Evolutionary conservation across 306 rosid genomes (phyloP), one percentile per base, ranked within the genome.

Genomic region (Casuarina glauca): DNA sequence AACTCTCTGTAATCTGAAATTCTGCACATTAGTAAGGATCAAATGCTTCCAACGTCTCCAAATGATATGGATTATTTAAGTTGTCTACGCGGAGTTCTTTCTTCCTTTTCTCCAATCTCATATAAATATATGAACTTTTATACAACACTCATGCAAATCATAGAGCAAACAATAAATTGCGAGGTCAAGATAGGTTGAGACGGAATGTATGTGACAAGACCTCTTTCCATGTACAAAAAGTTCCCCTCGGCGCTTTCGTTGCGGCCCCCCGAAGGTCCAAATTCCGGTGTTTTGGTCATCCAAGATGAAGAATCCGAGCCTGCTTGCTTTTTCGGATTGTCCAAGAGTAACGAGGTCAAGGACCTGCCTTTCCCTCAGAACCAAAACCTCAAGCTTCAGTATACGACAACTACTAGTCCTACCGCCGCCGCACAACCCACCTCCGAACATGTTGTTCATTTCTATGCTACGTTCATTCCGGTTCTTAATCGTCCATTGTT

Each of bases 401-500:
- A 71, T 52, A 36, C 64, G 39, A 75, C 38, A 0, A 52, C 74
- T 3, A 42, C 2, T 39, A 5, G 9, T n/a, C 12, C 36, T 3
- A 50, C 3, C 54, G 13, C 11, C 11, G 3, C 3, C 12, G 54
- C 0, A 9, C 13, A 1, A 20, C 13, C 15, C 32, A 26, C 32
- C 32, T 0, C 32, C 32, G 32, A 78, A 0, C 55, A 12, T 5
- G 70, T 71, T 53, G 16, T 84, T 46, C 82, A 70, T 57, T 83
- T 72, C 67, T 84, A 84, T 50, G 86, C 87, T 26, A 53, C 81
- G 72, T 88, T 92, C 84, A 84, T 94, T 73, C 98, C 98, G 1
- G 98, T 81, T 60, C 88, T 89, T n/a, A 78, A 82, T 73, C 90
- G 84, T 48, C 97, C 98, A 9, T 19, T 88, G 72, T 80, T 88